phyloP scores from a whole-genome alignment of 1,139 yeast species.

The Candida buenavistaensis region DNA sequence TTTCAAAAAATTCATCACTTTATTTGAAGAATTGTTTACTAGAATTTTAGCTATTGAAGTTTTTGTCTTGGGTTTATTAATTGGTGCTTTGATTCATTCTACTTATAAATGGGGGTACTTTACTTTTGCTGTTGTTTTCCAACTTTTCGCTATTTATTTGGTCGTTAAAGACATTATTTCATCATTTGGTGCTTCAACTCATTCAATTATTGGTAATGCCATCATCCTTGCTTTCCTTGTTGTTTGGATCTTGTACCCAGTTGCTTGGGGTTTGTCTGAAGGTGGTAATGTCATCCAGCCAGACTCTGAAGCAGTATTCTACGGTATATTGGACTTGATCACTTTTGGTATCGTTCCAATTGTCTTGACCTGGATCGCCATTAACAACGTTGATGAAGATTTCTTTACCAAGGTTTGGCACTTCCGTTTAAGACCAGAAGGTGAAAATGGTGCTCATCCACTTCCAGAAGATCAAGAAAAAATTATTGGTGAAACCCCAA shows the following conservation, averaged over 20 bases:
- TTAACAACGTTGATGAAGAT: slow-evolving; percentile 29
- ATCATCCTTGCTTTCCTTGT: slow-evolving; percentile 32
- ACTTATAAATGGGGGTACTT: slow-evolving; percentile 71
- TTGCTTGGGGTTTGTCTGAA: slow-evolving; percentile 63
- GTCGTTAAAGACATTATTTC: slow-evolving; percentile 16
- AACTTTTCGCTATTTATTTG: slow-evolving; percentile 37
- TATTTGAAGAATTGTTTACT: slow-evolving; percentile 26
- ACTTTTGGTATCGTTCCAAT: slow-evolving; percentile 46
- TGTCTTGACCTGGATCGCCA: slow-evolving; percentile 31
- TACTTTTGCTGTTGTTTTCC: slow-evolving; percentile 38
- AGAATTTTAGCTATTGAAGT: slow-evolving; percentile 47
- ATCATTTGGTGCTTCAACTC: slow-evolving; percentile 14
- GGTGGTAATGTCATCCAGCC: slow-evolving; percentile 70
- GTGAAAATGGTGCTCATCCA: too few species aligned
- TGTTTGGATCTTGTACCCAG: slow-evolving; percentile 53
- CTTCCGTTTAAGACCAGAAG: slow-evolving; percentile 16
- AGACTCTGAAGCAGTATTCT: slow-evolving; percentile 66
- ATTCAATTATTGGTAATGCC: slow-evolving; percentile 22
- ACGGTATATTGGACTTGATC: slow-evolving; percentile 58
- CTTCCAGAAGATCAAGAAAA: too few species aligned
- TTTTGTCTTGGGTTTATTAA: slow-evolving; percentile 52
- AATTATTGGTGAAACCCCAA: slow-evolving; percentile 28
- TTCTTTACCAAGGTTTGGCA: slow-evolving; percentile 26
- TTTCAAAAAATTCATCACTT: slow-evolving; percentile 22
- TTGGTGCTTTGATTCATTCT: slow-evolving; percentile 54